Conservation (phyloP, 192 early-diverging fungal genomes). For the Globomyces pollinis-pini region DNA sequence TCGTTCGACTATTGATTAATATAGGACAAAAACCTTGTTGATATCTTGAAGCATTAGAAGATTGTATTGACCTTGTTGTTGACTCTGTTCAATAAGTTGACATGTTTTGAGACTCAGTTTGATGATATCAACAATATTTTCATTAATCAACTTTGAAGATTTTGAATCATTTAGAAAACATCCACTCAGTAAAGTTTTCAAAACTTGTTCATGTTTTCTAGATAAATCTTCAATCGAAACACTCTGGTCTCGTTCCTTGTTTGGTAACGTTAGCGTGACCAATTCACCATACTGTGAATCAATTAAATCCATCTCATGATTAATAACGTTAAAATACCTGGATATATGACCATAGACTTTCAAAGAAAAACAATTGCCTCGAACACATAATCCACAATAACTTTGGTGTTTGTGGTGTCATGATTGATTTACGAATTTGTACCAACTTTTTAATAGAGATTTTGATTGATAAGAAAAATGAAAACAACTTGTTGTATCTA, state of each 20-base stretch:
- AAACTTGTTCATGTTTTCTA: not conserved
- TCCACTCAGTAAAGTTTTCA: not conserved
- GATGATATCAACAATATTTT: not conserved
- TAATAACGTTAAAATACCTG: not conserved
- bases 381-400: not conserved
- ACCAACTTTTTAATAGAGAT: not conserved
- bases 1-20: too few species aligned
- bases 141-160: not conserved
- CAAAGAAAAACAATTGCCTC: not conserved
- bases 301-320: constrained; percentile 5
- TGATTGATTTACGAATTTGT: not conserved
- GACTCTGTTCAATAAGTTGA: not conserved
- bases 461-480: not conserved
- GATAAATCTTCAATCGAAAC: not conserved
- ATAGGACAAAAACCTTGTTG: too few species aligned
- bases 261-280: not conserved
- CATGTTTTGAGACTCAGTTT: not conserved
- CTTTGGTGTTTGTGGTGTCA: not conserved
- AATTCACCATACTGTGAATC: not conserved
- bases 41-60: not conserved
- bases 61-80: too few species aligned
- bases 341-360: constrained; percentile 6
- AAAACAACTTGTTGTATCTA: not conserved
- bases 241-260: not conserved
- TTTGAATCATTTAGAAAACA: constrained; percentile 6